A percentile compares a stretch with the other conserved stretches of the same genome.
Conservation (phyloP, 805 yeast species). For the Candida maltosa region DNA sequence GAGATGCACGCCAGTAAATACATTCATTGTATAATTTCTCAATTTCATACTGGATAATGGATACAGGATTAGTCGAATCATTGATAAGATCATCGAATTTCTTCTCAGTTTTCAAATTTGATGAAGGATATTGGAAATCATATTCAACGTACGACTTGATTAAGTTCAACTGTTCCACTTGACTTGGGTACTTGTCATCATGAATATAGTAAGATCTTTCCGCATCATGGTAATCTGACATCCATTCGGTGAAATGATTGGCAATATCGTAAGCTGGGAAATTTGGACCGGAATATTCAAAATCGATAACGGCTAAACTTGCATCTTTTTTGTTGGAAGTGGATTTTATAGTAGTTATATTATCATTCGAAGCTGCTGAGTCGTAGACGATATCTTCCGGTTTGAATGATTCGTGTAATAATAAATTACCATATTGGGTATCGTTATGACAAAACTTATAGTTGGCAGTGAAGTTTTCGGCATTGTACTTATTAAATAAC, state of each 20-base stretch:
- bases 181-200: constrained; percentile 59
- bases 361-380: constrained; percentile 2
- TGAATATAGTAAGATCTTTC: constrained; percentile 50
- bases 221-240: constrained; percentile 82
- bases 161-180: constrained; percentile 66
- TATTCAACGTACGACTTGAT: constrained; percentile 76
- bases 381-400: constrained; percentile 35
- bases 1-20: constrained; percentile 76
- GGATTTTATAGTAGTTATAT: constrained; percentile 16
- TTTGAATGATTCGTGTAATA: constrained; percentile 59
- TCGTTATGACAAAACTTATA: constrained; percentile 92
- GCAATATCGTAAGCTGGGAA: constrained; percentile 86
- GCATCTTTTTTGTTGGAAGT: constrained; percentile 32
- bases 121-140: constrained; percentile 36
- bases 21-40: constrained; percentile 61
- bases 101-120: constrained; percentile 22
- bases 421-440: constrained; percentile 91
- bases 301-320: constrained; percentile 88
- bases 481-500: constrained; percentile 53
- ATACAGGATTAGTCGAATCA: constrained; percentile 13
- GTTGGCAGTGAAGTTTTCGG: constrained; percentile 38
- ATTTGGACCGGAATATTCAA: constrained; percentile 92
- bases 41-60: constrained; percentile 40
- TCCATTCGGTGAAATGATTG: constrained; percentile 96
- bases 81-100: constrained; percentile 8